Conservation (phyloP, 176 grass and related monocot species). For the Oryza coarctata region DNA sequence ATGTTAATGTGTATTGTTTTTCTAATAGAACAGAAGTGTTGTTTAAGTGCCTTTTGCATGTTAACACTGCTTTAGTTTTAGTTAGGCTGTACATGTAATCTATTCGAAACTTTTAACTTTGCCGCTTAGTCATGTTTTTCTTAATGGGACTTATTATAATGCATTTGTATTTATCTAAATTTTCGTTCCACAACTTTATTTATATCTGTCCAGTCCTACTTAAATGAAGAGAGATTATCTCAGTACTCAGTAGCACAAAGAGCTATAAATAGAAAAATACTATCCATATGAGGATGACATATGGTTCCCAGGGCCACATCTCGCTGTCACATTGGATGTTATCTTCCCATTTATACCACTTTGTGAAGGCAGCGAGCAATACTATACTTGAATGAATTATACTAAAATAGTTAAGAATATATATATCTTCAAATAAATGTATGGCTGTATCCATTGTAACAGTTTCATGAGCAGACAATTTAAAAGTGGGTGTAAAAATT, state of each 20-base stretch:
- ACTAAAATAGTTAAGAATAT: neutral
- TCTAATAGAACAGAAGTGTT: neutral
- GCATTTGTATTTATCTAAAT: neutral
- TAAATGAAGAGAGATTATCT: neutral
- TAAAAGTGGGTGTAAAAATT: neutral
- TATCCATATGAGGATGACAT: neutral
- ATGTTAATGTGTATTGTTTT: neutral
- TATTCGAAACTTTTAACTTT: neutral
- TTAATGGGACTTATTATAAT: neutral
- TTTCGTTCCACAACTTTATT: neutral
- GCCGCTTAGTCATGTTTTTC: neutral
- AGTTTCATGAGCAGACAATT: neutral
- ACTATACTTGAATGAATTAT: neutral
- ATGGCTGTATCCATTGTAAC: neutral
- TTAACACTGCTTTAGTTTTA: neutral
- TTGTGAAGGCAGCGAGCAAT: neutral
- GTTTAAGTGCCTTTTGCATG: neutral
- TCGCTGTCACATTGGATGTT: neutral
- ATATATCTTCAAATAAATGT: neutral
- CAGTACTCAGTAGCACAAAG: neutral
- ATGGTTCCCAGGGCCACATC: neutral
- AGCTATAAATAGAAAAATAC: neutral
- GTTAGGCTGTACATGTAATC: neutral
- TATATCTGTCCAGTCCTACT: neutral
- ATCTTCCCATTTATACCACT: neutral